These are phyloP conservation scores for Hypholoma fasciculare DNA, from an alignment of 768 basidiomycete species.

Conservation along the genomic window DNA sequence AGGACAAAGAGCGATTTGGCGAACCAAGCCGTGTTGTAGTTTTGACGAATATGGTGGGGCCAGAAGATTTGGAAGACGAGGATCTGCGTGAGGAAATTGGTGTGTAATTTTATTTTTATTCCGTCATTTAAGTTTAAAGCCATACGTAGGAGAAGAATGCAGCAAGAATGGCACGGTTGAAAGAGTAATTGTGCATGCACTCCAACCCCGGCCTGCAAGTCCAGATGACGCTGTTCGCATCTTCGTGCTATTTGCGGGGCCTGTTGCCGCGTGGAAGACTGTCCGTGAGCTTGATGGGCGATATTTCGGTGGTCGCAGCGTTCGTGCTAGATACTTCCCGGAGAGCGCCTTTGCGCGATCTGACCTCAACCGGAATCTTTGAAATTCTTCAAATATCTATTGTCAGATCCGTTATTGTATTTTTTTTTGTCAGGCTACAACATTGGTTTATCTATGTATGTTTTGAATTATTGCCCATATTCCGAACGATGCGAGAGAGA, in stretches of 20 bases:
- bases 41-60: constrained; percentile 86
- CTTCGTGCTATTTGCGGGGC: constrained; percentile 89
- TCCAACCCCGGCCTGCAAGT: constrained; percentile 63
- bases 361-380: constrained; percentile 49
- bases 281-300: constrained; percentile 92
- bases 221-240: constrained; percentile 87
- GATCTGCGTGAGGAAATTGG: constrained; percentile 89
- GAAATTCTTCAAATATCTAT: constrained; percentile 3
- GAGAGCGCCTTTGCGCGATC: constrained; percentile 54
- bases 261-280: constrained; percentile 94
- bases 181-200: constrained; percentile 80
- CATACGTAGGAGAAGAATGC: constrained; percentile 76
- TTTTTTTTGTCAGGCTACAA: constrained; percentile 10
- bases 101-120: constrained; percentile 18
- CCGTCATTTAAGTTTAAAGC: neutral
- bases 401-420: constrained; percentile 14
- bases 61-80: constrained; percentile 82
- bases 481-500: constrained; percentile 7
- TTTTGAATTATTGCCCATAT: constrained; percentile 12
- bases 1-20: constrained; percentile 81
- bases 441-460: neutral
- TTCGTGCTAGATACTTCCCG: constrained; percentile 81
- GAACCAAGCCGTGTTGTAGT: constrained; percentile 90
- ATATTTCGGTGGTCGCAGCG: constrained; percentile 85
- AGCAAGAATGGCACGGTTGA: constrained; percentile 91